These are phyloP conservation scores for Chytriomyces confervae DNA, from an alignment of 192 early-diverging fungal genomes.

Conservation along the genomic window DNA sequence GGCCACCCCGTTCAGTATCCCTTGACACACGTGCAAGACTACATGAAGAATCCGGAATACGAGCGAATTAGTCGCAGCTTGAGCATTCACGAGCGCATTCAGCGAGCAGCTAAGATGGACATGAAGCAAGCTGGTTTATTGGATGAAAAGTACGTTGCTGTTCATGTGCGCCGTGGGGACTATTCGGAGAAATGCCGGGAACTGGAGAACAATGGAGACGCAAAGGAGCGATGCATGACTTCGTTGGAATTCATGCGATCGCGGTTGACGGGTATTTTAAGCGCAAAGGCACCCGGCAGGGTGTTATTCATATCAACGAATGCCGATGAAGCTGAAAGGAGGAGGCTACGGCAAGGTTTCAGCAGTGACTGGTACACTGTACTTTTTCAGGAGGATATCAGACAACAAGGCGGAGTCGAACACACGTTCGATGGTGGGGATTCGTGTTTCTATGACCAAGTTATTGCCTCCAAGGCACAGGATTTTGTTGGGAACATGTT, in stretches of 20 bases:
- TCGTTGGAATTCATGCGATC: background rate
- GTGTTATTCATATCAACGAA: slow-evolving; percentile 25
- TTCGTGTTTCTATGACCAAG: slow-evolving; percentile 27
- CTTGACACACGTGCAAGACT: slow-evolving; percentile 26
- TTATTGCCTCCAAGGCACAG: slow-evolving; percentile 1
- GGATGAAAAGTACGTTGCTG: slow-evolving; percentile 27
- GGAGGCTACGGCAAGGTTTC: background rate
- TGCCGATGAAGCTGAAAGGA: slow-evolving; percentile 5
- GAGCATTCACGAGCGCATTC: slow-evolving; percentile 3
- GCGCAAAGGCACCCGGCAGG: background rate
- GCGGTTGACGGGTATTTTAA: background rate
- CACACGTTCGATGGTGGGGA: slow-evolving; percentile 30
- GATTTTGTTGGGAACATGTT: slow-evolving; percentile 40
- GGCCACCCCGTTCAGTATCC: slow-evolving; percentile 33
- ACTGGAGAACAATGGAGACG: background rate
- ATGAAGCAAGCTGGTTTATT: background rate
- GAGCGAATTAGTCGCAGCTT: slow-evolving; percentile 18
- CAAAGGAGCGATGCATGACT: slow-evolving; percentile 6
- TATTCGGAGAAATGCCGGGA: slow-evolving; percentile 41
- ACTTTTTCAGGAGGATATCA: slow-evolving; percentile 25
- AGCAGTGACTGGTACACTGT: slow-evolving; percentile 21
- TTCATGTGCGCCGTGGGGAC: slow-evolving; percentile 46
- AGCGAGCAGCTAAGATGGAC: background rate
- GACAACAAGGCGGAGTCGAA: background rate
- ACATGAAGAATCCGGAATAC: slow-evolving; percentile 22